Base-by-base conservation (phyloP, 352 stramenopile species). In the Phytophthora litchii region DNA sequence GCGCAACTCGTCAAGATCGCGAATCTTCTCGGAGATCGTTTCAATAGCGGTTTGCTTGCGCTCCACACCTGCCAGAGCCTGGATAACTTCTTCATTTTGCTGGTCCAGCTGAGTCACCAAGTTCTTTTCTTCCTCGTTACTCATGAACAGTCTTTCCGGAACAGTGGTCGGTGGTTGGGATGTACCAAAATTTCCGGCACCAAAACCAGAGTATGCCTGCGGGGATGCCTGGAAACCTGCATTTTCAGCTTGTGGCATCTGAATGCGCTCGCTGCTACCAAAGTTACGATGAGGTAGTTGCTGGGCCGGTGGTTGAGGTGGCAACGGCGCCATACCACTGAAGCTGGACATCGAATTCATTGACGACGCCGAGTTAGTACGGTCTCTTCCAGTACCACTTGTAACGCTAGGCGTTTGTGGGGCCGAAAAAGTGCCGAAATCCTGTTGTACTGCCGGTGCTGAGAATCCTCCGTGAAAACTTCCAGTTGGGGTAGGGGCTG, bases 1-100 rank as follows among this genome's bases (percentile, higher is more conserved):
- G 19, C 84, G 84, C 23, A 92, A 57, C 54, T 91, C 82, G 48
- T 93, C 82, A 16, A 93, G 60, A 56, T 88, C 78, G 14, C 73
- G 78, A 29, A 93, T 45, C 37, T 89, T 88, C 21, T 88, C 71
- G 1, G 76, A 75, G 27, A 93, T 63, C 27, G 71, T 58, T 55
- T 89, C 80, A 34, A 93, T 78, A 6, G 75, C 52, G 12, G 63
- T 67, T 67, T 92, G 84, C 40, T 89, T 91, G 50, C 67, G 67
- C 54, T 89, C 76, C n/a, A 91, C 67, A 53, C 55, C 50, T 13
- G 70, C 46, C 13, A 93, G 47, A 27, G 66, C 43, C 12, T 80
- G 53, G 11, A 70, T 46, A 43, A 90, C 46, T 44, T 68, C 47
- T 11, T 84, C 65, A 49, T 90, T 93, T 20, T 74, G 69, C 36